Conservation (phyloP, 2,329 filamentous ascomycete species). For the Apiospora arundinis region DNA sequence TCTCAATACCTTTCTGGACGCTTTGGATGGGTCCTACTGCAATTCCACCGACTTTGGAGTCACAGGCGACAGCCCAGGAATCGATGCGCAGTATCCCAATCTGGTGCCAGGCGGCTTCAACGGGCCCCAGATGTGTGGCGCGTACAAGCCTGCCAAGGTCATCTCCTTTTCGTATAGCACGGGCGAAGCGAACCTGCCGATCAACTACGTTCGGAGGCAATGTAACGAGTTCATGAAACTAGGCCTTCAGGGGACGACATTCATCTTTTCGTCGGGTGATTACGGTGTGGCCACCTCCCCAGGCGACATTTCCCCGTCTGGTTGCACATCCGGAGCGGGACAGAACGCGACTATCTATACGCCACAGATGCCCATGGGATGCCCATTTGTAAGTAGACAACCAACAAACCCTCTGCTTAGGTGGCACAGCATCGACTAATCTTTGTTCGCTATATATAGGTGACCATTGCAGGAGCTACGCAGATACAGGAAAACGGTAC, state of each 20-base stretch:
- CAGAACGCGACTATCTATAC: constrained; percentile 44
- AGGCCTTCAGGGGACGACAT: constrained; percentile 45
- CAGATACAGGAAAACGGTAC: constrained; percentile 9
- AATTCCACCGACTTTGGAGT: constrained; percentile 50
- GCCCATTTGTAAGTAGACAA: constrained; percentile 43
- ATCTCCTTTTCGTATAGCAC: constrained; percentile 55
- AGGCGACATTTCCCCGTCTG: constrained; percentile 29
- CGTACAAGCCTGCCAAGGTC: constrained; percentile 54
- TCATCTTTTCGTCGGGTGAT: constrained; percentile 48
- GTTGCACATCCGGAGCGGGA: constrained; percentile 37
- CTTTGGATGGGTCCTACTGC: constrained; percentile 54
- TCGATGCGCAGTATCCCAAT: constrained; percentile 55
- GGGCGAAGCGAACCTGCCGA: constrained; percentile 51
- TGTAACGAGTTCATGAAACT: constrained; percentile 52
- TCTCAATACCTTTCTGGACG: constrained; percentile 51
- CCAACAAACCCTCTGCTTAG: too few species aligned
- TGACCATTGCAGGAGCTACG: constrained; percentile 16
- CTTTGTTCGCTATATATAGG: neutral
- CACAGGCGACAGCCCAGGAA: constrained; percentile 43
- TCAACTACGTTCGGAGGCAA: constrained; percentile 51
- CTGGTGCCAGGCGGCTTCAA: constrained; percentile 48
- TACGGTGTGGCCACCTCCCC: constrained; percentile 40
- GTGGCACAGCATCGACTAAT: constrained; percentile 39
- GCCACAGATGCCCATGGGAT: constrained; percentile 50
- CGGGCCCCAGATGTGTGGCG: constrained; percentile 31